Evolutionary conservation across 495 filamentous ascomycete species (phyloP).

Genomic region (Lepidopterella palustris): DNA sequence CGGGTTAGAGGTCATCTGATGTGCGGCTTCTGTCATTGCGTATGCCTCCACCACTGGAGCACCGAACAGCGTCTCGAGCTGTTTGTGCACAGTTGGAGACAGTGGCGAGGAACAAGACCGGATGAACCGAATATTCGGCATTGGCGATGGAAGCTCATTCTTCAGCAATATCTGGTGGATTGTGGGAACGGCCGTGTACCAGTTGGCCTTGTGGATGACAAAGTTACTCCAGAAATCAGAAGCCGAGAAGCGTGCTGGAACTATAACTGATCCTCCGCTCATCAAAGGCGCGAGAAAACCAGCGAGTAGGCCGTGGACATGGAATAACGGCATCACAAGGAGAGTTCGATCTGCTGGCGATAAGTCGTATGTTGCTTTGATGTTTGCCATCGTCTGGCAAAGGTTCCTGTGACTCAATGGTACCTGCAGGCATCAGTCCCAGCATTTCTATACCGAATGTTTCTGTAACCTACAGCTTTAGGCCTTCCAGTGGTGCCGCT

Average conservation of each 20-base stretch:
- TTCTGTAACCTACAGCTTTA: conserved; percentile 14
- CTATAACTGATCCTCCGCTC: conserved; percentile 34
- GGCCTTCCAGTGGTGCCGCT: conserved; percentile 16
- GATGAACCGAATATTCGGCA: conserved; percentile 35
- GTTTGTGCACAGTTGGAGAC: conserved; percentile 11
- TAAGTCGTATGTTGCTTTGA: conserved; percentile 13
- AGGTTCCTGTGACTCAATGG: conserved; percentile 13
- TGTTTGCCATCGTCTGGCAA: conserved; percentile 11
- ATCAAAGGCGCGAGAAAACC: conserved; percentile 23
- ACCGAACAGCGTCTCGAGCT: conserved; percentile 8
- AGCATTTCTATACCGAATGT: not conserved
- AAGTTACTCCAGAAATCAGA: conserved; percentile 46
- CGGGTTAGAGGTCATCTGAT: conserved; percentile 19
- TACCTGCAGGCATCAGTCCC: not conserved
- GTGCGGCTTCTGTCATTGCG: conserved; percentile 17
- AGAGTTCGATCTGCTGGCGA: conserved; percentile 8
- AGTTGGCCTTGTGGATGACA: conserved; percentile 36
- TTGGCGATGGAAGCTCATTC: conserved; percentile 41
- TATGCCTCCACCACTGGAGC: conserved; percentile 15
- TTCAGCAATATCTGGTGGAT: conserved; percentile 42
- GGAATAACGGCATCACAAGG: conserved; percentile 21
- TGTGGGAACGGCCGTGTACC: conserved; percentile 48
- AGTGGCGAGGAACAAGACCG: conserved; percentile 17
- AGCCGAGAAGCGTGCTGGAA: conserved; percentile 44
- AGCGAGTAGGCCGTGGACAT: conserved; percentile 15